These are phyloP conservation scores for Nidularia sp. DNA, from an alignment of 768 basidiomycete species.

Conservation along the genomic window DNA sequence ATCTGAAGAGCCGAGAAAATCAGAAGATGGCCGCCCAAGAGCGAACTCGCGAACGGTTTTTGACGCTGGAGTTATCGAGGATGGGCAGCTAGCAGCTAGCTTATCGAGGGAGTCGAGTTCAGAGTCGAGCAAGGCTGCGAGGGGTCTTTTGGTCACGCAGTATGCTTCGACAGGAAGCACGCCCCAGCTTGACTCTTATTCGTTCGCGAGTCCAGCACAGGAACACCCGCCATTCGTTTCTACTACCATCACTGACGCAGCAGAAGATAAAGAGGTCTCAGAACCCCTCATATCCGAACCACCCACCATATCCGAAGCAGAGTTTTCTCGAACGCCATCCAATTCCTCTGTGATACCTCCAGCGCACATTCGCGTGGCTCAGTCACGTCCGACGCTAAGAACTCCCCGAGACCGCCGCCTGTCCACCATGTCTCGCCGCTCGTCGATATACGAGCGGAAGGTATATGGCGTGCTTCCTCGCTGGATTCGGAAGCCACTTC, in stretches of 20 bases:
- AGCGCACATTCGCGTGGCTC: not conserved
- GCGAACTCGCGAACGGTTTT: conserved; percentile 27
- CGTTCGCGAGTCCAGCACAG: conserved; percentile 17
- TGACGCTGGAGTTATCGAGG: conserved; percentile 24
- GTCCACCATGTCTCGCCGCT: conserved; percentile 20
- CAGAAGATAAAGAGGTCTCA: conserved; percentile 1
- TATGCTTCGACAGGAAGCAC: conserved; percentile 31
- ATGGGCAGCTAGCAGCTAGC: conserved; percentile 3
- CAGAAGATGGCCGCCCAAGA: conserved; percentile 9
- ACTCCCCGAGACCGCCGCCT: conserved; percentile 7
- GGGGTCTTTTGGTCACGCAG: conserved; percentile 15
- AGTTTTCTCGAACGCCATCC: no score
- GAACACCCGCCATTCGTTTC: conserved; percentile 8
- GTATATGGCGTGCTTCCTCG: conserved; percentile 45
- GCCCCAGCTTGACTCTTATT: conserved; percentile 20
- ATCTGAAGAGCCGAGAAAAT: not conserved
- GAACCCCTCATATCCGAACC: not conserved
- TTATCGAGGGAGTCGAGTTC: conserved; percentile 5
- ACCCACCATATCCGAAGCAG: not conserved
- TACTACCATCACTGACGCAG: conserved; percentile 1
- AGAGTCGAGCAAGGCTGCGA: conserved; percentile 3
- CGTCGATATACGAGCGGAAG: conserved; percentile 41
- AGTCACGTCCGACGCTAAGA: not conserved
- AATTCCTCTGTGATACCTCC: not conserved
- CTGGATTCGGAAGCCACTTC: conserved; percentile 53